Conservation (phyloP, 2,329 filamentous ascomycete genomes). For the Apiospora phragmitis region DNA sequence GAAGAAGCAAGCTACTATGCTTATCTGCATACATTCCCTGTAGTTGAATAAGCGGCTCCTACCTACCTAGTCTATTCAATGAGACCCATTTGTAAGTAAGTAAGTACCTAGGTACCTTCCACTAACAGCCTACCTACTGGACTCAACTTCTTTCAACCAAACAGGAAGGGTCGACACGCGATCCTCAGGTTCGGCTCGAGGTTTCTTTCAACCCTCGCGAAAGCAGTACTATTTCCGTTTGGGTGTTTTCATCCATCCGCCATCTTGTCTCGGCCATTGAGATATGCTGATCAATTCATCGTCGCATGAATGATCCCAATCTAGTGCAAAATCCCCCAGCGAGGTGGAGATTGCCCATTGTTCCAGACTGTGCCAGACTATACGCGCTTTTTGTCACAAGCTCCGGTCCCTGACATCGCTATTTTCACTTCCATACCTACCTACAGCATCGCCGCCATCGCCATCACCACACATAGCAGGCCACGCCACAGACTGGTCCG, state of each 20-base stretch:
- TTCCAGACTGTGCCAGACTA: background rate
- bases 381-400: slow-evolving; percentile 1
- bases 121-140: background rate
- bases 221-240: background rate
- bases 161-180: background rate
- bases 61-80: too few relatives aligned
- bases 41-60: background rate
- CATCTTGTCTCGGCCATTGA: background rate
- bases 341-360: background rate
- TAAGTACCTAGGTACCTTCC: background rate
- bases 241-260: background rate
- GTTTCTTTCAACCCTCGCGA: background rate
- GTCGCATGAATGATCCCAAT: background rate
- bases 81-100: background rate
- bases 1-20: background rate
- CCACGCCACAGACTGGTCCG: background rate
- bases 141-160: background rate
- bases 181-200: background rate
- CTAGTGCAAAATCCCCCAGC: slow-evolving; percentile 1
- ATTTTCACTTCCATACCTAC: background rate
- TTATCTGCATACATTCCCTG: background rate
- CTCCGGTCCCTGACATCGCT: background rate
- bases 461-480: background rate
- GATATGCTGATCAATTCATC: background rate
- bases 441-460: background rate